These are phyloP conservation scores for Zangia roseola DNA, from an alignment of 768 basidiomycete species.

Conservation along the genomic window DNA sequence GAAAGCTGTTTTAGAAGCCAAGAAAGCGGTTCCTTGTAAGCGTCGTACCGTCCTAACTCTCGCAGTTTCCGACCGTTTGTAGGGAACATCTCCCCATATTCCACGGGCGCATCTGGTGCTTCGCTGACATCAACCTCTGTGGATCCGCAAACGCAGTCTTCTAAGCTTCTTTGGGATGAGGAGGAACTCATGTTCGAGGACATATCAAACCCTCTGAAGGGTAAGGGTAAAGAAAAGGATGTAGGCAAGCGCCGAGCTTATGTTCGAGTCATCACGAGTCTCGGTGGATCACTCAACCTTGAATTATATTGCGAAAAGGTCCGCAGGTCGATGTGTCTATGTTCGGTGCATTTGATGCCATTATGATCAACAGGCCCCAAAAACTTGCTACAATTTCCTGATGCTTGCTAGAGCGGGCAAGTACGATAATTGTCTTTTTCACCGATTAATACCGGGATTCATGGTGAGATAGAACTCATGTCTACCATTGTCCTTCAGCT, in stretches of 20 bases:
- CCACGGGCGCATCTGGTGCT: constrained; percentile 86
- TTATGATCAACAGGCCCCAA: constrained; percentile 67
- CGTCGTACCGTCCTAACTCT: not conserved
- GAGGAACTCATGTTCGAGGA: constrained; percentile 99
- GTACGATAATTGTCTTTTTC: constrained; percentile 88
- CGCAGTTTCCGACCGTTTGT: constrained; percentile 2
- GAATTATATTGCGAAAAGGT: constrained; percentile 91
- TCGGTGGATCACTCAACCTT: constrained; percentile 84
- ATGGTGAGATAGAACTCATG: constrained; percentile 58
- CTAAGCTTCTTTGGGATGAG: constrained; percentile 95
- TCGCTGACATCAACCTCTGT: constrained; percentile 92
- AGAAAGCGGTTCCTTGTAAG: constrained; percentile 68
- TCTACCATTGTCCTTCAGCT: not conserved
- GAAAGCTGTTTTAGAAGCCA: constrained; percentile 39
- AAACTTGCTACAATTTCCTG: constrained; percentile 98
- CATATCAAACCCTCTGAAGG: constrained; percentile 73
- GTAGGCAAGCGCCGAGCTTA: constrained; percentile 90
- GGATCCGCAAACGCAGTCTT: constrained; percentile 62
- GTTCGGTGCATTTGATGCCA: not conserved
- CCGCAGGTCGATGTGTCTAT: too few species aligned
- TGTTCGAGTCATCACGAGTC: constrained; percentile 90
- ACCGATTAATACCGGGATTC: constrained; percentile 90
- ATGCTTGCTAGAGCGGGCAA: constrained; percentile 90
- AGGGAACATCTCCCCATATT: constrained; percentile 94
- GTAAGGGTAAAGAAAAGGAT: constrained; percentile 92